Evolutionary conservation across 2,329 filamentous ascomycete species (phyloP).

Genomic region (Talaromyces verruculosus): DNA sequence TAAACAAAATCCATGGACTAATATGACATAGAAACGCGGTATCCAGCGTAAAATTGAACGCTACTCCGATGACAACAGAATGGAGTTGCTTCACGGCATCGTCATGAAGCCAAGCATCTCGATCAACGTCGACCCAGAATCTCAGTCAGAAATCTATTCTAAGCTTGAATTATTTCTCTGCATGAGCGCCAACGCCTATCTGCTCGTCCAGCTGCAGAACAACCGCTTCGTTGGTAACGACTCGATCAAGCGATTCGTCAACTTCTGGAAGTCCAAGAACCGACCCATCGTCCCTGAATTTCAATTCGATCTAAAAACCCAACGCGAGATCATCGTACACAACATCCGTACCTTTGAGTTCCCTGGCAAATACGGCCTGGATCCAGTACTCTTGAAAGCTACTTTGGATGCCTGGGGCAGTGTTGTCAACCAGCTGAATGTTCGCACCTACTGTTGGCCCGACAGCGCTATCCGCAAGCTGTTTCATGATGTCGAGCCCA

Average conservation of each 20-base stretch:
- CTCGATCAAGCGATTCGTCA: conserved; percentile 41
- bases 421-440: conserved; percentile 48
- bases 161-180: conserved; percentile 50
- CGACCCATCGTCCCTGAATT: conserved; percentile 53
- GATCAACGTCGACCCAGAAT: conserved; percentile 42
- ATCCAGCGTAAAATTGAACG: conserved; percentile 16
- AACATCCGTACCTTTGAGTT: conserved; percentile 51
- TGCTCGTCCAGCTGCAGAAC: conserved; percentile 43
- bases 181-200: conserved; percentile 46
- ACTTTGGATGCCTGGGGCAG: conserved; percentile 52
- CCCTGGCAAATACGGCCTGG: conserved; percentile 43
- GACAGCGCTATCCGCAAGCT: conserved; percentile 53
- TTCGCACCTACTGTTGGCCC: conserved; percentile 53
- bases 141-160: conserved; percentile 47
- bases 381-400: conserved; percentile 44
- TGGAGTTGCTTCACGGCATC: conserved; percentile 23
- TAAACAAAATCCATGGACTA: neutral
- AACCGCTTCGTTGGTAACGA: conserved; percentile 40
- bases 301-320: conserved; percentile 54
- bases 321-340: conserved; percentile 48
- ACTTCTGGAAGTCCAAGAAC: conserved; percentile 48
- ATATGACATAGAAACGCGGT: conserved; percentile 3
- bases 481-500: conserved; percentile 49
- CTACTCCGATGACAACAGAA: conserved; percentile 16
- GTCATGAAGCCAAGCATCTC: conserved; percentile 31